Evolutionary conservation across 352 stramenopile genomes (phyloP), one percentile per base, ranked within the genome.

Genomic region (Phytophthora agathidicida): DNA sequence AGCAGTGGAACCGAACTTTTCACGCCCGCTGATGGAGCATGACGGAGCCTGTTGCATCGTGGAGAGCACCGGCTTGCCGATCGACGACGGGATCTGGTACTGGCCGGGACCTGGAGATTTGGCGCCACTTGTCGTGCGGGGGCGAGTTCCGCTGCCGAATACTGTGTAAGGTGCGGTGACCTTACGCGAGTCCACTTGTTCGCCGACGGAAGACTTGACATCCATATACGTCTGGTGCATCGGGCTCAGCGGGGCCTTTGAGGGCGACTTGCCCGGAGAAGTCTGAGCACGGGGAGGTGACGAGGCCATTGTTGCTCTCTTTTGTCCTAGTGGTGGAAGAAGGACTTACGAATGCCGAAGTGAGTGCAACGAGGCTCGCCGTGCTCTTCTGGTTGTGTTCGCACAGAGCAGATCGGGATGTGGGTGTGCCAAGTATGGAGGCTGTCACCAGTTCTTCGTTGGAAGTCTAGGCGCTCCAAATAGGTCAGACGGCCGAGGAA

Each of bases 131-230:
- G 63, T 79, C 24, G 68, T 80, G 16, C 73, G 76, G 9, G 78
- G 68, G 3, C 83, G 78, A 16, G 71, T 83, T 54, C 74, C 85
- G 7, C 64, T 91, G 17, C 83, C 83, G 54, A 92, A 92, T 23
- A 86, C 75, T 0, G 81, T 81, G 14, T 65, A 63, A 0, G 83
- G 83, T 7, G 83, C 80, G 17, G 83, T 89, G 6, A 75, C 68
- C 55, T 92, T 91, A 51, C 80, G 78, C 7, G 83, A 92, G 54
- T 92, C 83, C 7, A 89, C 75, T 53, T 92, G 83, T 30, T 85
- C 77, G 20, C 83, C 83, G 39, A 73, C 81, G 3, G 80, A 82
- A 11, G 78, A 89, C 46, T 92, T 90, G 57, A 89, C 79, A 45
- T 89, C 83, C 23, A 68, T 72, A 44, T 82, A 91, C 11, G 41